Evolutionary conservation across 352 stramenopile species (phyloP), one percentile per base, ranked within the genome.

Genomic region (Globisporangium recalcitrans): DNA sequence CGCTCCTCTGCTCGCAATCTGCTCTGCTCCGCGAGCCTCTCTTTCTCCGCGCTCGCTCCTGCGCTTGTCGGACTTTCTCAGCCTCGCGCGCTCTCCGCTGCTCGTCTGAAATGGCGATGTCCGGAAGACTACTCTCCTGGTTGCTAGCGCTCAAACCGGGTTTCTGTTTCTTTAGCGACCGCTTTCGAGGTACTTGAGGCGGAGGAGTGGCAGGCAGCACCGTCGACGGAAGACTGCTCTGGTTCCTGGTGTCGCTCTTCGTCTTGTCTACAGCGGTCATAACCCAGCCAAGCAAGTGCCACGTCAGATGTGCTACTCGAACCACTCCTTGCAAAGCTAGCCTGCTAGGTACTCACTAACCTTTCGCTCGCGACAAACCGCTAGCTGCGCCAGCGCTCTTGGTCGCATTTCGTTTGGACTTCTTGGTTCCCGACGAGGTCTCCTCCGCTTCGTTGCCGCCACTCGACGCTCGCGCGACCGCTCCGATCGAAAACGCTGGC

Each of bases 31-130:
- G 67, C 59, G 27, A 71, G 44, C 1, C 47, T 60, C 53, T 74
- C 63, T 26, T 73, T 71, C 19, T 80, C 74, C 0, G 68, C 16
- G 80, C 80, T 16, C 80, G 75, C 49, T 90, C 78, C 52, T 86
- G 80, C 1, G 80, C 80, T 9, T 90, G 80, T 0, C 77, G 75
- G 27, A 87, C 73, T 49, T 71, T 80, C 54, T 85, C 70, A 1
- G 60, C 27, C 21, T 76, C 70, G 1, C 65, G 60, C 48, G 78
- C 54, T 38, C 65, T 77, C 19, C 62, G 69, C 60, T 75, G 69
- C 24, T 77, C 68, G 1, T 68, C 73, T 1, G 52, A 71, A 2
- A 64, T 21, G 14, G 40, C 55, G 42, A 76, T 69, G 44, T 71
- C 58, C 2, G 73, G 72, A 0, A 75, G 59, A n/a, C 21, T 68